These are phyloP conservation scores for Blepharisma undulans DNA, from an alignment of 169 alveolate genomes.

Conservation along the genomic window DNA sequence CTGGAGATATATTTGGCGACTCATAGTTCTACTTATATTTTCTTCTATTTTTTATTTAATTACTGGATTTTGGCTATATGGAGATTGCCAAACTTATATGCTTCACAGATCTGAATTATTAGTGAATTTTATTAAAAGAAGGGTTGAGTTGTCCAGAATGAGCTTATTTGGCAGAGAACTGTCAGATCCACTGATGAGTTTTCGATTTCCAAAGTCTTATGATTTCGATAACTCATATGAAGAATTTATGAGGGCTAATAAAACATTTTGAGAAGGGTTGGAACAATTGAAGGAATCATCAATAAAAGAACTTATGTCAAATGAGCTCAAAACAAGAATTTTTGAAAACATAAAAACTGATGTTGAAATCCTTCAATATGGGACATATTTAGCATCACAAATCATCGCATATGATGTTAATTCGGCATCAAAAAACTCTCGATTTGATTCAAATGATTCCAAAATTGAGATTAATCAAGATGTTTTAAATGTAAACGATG, in stretches of 20 bases:
- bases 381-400: not conserved
- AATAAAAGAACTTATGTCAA: not conserved
- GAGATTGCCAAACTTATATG: not conserved
- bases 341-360: not conserved
- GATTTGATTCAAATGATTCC: not conserved
- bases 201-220: not conserved
- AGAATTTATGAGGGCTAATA: not conserved
- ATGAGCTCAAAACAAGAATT: not conserved
- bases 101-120: not conserved
- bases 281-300: not conserved
- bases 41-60: not conserved
- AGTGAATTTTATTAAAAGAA: too few relatives aligned
- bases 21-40: too few relatives aligned
- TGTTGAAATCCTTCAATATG: not conserved
- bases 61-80: not conserved
- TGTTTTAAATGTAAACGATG: not conserved
- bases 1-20: not conserved
- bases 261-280: not conserved
- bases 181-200: not conserved
- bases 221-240: not conserved
- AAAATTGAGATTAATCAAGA: not conserved
- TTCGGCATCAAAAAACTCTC: not conserved
- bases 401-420: not conserved
- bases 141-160: not conserved
- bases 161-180: not conserved